Percentiles rank a stretch among this genome's conserved stretches.
These are phyloP conservation scores for Tricholoma matsutake DNA, from an alignment of 768 basidiomycete genomes.

Conservation along the genomic window DNA sequence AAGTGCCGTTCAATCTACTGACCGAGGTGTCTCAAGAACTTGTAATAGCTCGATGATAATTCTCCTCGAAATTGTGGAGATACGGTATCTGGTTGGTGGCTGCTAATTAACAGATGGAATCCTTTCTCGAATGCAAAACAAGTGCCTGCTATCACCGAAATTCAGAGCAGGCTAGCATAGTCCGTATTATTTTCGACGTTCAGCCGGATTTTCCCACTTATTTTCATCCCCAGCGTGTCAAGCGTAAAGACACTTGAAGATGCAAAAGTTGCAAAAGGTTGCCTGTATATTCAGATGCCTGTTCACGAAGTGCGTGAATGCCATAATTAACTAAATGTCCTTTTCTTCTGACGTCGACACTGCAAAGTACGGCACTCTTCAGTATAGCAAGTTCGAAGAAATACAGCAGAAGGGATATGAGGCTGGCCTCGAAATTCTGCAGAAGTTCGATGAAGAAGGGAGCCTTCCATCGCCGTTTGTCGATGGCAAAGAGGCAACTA, in stretches of 20 bases:
- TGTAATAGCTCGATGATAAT: slow-evolving; percentile 81
- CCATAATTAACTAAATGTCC: neutral
- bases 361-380: slow-evolving; percentile 81
- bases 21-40: neutral
- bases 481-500: slow-evolving; percentile 48
- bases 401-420: slow-evolving; percentile 79
- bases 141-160: slow-evolving; percentile 88
- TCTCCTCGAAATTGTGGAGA: slow-evolving; percentile 94
- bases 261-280: slow-evolving; percentile 86
- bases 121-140: slow-evolving; percentile 77
- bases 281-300: slow-evolving; percentile 92
- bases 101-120: slow-evolving; percentile 90
- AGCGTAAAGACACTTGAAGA: slow-evolving; percentile 94
- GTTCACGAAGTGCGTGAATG: slow-evolving; percentile 71
- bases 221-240: slow-evolving; percentile 64
- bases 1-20: slow-evolving; percentile 24
- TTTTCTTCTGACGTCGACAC: neutral
- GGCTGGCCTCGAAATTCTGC: slow-evolving; percentile 67
- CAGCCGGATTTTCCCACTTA: slow-evolving; percentile 6
- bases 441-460: slow-evolving; percentile 80
- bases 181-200: slow-evolving; percentile 39
- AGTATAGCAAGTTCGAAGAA: slow-evolving; percentile 87
- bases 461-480: slow-evolving; percentile 74
- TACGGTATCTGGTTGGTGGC: slow-evolving; percentile 94
- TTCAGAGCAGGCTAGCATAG: slow-evolving; percentile 94